Evolutionary conservation across 352 stramenopile species (phyloP).

Genomic region (Globisporangium heterothallicum): DNA sequence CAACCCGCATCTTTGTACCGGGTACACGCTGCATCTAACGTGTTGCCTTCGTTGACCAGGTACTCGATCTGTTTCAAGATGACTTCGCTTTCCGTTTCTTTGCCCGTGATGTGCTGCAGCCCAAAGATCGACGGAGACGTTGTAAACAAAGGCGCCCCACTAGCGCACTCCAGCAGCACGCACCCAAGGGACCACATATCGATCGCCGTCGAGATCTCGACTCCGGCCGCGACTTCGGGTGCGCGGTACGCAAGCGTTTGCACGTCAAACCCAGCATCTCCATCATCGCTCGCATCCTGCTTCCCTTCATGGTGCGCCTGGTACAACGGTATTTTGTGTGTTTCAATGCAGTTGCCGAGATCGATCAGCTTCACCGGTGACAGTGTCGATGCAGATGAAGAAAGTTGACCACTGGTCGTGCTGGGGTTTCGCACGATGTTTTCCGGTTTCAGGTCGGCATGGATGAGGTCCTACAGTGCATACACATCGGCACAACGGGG

Average conservation of each 20-base stretch:
- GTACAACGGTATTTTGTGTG: slow-evolving; percentile 29
- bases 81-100: slow-evolving; percentile 24
- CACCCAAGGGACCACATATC: slow-evolving; percentile 82
- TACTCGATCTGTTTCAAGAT: slow-evolving; percentile 42
- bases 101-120: neutral
- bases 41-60: slow-evolving; percentile 23
- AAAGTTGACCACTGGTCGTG: slow-evolving; percentile 1
- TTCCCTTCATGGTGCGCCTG: slow-evolving; percentile 16
- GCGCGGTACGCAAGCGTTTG: slow-evolving; percentile 72
- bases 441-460: slow-evolving; percentile 75
- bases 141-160: slow-evolving; percentile 51
- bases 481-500: no score
- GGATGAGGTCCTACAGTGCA: slow-evolving; percentile 60
- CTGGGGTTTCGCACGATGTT: slow-evolving; percentile 39
- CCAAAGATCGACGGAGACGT: slow-evolving; percentile 2
- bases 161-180: slow-evolving; percentile 58
- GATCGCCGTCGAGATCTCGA: slow-evolving; percentile 51
- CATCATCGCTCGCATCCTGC: no score
- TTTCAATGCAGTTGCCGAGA: slow-evolving; percentile 73
- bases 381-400: slow-evolving; percentile 6
- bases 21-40: slow-evolving; percentile 17
- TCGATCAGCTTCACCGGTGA: slow-evolving; percentile 55
- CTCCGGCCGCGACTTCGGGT: slow-evolving; percentile 58
- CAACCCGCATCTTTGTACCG: slow-evolving; percentile 14
- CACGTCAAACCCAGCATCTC: slow-evolving; percentile 47